Evolutionary conservation across 148 eudicot genomes (phyloP).

Genomic region (Heliamphora exappendiculata): DNA sequence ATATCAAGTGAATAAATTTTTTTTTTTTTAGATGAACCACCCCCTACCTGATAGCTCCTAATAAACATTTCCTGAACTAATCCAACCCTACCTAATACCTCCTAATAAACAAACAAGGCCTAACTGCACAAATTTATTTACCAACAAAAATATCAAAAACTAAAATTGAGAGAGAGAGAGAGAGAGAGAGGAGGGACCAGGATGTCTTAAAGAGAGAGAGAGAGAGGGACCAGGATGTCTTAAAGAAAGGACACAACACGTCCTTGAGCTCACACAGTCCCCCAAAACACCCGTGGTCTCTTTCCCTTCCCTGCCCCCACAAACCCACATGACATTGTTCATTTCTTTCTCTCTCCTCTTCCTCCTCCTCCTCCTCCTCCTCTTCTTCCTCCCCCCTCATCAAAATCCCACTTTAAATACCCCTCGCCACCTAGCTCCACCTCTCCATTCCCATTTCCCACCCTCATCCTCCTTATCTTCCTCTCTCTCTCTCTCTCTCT

Average conservation of each 20-base stretch:
- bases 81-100: too few species aligned
- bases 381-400: not conserved
- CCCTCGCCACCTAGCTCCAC: not conserved
- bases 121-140: too few species aligned
- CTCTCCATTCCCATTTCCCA: conserved; percentile 16
- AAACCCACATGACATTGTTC: conserved; percentile 13
- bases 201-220: conserved; percentile 14
- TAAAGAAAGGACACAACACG: conserved; percentile 19
- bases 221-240: conserved; percentile 20
- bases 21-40: too few species aligned
- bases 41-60: too few species aligned
- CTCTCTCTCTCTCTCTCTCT: not conserved
- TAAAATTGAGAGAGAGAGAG: not conserved
- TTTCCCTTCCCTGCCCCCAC: conserved; percentile 9
- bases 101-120: too few species aligned
- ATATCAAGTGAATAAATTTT: too few species aligned
- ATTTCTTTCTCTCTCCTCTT: not conserved
- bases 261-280: conserved; percentile 7
- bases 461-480: not conserved
- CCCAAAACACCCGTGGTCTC: conserved; percentile 19
- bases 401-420: conserved; percentile 18
- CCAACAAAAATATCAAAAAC: not conserved
- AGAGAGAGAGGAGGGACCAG: conserved; percentile 13
- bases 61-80: too few species aligned
- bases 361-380: not conserved